Evolutionary conservation across 495 filamentous ascomycete genomes (phyloP).

Genomic region (Chlorociboria aeruginascens): DNA sequence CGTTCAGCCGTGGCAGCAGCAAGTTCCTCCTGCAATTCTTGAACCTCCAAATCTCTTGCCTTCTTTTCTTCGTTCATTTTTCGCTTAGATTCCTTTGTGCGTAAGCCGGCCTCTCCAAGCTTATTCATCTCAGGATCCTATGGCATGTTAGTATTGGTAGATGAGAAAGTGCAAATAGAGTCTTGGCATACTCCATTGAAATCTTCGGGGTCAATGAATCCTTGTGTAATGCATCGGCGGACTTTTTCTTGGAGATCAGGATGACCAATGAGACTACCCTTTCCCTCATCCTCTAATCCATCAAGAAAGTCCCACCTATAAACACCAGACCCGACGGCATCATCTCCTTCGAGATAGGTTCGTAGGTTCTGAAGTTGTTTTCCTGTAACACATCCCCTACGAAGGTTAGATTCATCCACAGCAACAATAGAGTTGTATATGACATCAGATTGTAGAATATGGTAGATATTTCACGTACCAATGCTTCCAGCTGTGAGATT

Average conservation of each 20-base stretch:
- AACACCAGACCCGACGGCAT: constrained; percentile 10
- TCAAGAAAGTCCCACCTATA: constrained; percentile 37
- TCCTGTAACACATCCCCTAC: constrained; percentile 63
- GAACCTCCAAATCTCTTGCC: neutral
- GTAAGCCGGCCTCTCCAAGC: constrained; percentile 41
- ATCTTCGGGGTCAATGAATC: constrained; percentile 59
- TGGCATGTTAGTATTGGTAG: constrained; percentile 8
- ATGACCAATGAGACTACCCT: constrained; percentile 28
- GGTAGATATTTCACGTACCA: constrained; percentile 38
- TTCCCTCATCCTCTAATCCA: constrained; percentile 40
- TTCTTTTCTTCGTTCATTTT: constrained; percentile 24
- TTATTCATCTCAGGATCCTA: constrained; percentile 51
- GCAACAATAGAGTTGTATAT: neutral
- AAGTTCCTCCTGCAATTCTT: neutral
- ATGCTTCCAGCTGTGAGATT: constrained; percentile 39
- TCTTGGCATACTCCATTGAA: constrained; percentile 50
- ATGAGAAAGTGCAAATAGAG: neutral
- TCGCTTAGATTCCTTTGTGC: constrained; percentile 27
- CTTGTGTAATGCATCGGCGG: constrained; percentile 44
- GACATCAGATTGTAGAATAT: neutral
- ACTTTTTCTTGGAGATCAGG: constrained; percentile 49
- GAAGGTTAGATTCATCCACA: neutral
- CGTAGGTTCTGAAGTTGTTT: constrained; percentile 40
- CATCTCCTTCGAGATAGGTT: constrained; percentile 11
- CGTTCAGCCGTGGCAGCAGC: neutral